Conservation (phyloP, 306 rosid genomes). For the Castanea sativa region DNA sequence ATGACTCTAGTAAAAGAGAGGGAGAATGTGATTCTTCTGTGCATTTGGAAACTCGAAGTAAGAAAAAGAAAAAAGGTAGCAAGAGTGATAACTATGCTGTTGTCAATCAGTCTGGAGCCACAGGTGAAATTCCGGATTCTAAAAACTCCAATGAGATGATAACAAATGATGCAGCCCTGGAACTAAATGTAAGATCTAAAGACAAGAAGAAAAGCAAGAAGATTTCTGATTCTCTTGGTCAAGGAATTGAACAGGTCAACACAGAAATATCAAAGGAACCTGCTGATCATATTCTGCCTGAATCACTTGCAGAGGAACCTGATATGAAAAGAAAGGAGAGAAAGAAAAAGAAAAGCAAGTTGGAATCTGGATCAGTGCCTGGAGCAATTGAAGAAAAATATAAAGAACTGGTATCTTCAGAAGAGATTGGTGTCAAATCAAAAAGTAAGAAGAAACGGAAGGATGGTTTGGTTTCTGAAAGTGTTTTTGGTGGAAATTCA, state of each 20-base stretch:
- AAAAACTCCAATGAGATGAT: slow-evolving; percentile 7
- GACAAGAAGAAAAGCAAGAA: slow-evolving; percentile 13
- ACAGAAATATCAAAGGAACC: slow-evolving; percentile 15
- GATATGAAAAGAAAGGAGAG: slow-evolving; percentile 43
- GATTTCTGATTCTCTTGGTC: neutral
- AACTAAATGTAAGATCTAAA: neutral
- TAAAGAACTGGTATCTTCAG: slow-evolving; percentile 27
- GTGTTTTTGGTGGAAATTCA: slow-evolving; percentile 14
- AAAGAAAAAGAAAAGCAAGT: slow-evolving; percentile 54
- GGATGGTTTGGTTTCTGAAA: slow-evolving; percentile 28
- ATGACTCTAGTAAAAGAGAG: slow-evolving; percentile 18
- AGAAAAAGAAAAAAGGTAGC: slow-evolving; percentile 15
- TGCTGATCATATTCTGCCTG: slow-evolving; percentile 1
- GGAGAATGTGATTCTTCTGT: slow-evolving; percentile 5
- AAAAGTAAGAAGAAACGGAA: slow-evolving; percentile 55
- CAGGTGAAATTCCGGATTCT: neutral
- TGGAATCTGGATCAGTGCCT: slow-evolving; percentile 35
- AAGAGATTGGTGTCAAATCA: slow-evolving; percentile 25
- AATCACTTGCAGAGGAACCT: slow-evolving; percentile 21
- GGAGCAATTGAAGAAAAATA: slow-evolving; percentile 24
- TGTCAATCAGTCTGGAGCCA: slow-evolving; percentile 5
- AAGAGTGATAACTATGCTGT: neutral
- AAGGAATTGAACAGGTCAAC: neutral
- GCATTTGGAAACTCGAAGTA: slow-evolving; percentile 4
- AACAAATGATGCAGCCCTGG: neutral